Evolutionary conservation across 495 filamentous ascomycete species (phyloP), one percentile per base, ranked within the genome.

Genomic region (Clavariopsis aquatica): DNA sequence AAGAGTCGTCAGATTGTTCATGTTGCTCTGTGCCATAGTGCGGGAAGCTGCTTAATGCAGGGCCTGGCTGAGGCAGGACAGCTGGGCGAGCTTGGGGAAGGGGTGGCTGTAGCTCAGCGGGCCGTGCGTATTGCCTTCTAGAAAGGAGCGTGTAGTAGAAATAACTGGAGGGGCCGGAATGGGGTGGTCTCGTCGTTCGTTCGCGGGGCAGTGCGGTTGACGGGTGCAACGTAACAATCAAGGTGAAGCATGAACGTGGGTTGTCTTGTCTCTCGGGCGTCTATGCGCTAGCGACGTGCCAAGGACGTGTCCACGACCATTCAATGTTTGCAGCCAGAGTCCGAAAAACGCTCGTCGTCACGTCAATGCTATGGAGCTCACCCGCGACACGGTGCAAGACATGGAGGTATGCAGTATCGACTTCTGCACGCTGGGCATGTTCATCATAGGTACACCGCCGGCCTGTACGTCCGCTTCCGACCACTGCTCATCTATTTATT

Each of bases 1-100:
- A 69, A 98, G 84, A 57, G 94, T 98, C 46, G 91, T 94, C 63
- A 98, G 79, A 74, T 97, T 97, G 81, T 98, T 87, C 90, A 98
- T 96, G 71, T 91, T 88, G 78, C 76, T 80, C 57, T 77, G 76
- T 69, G 81, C 81, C 81, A 84, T 86, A 34, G 10, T 62, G 57
- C 46, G 52, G 58, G 60, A 54, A 56, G 60, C 28, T 52, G 49
- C 57, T 29, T 28, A 24, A 34, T 53, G 60, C 65, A 59, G 62
- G 31, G 24, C 31, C 31, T 36, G 31, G 31, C 6, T 15, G 31
- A 34, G 43, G 34, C 31, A 34, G 15, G 47, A 49, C 34, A 53
- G 52, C 58, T 55, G 46, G 31, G 55, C 28, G 61, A 34, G 59
- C 61, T 62, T 49, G 61, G 62, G 58, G 41, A 65, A 49, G 53